Evolutionary conservation across 2,329 filamentous ascomycete genomes (phyloP), one percentile per base, ranked within the genome.

Genomic region (Corinectria fuckeliana): DNA sequence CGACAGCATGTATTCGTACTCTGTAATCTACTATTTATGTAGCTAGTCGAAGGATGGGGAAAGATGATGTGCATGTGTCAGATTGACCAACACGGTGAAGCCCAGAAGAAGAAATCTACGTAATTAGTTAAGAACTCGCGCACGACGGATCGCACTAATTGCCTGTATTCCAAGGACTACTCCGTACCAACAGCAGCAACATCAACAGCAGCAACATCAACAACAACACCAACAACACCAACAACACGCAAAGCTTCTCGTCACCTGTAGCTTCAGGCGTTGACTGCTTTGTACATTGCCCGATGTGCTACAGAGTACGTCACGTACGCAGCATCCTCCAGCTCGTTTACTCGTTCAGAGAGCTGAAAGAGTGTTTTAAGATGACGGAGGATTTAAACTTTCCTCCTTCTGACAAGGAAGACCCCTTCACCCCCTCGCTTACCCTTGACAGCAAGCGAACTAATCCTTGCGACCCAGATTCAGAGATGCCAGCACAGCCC

Each of bases 351-450:
- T 18, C 28, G 20, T 36, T 36, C 34, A 49, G 42, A 45, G 30
- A 21, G 14, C 48, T 36, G 10, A 25, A 26, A 18, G 14, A 32
- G n/a, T 13, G n/a, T 34, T 25, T n/a, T 38, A 25, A 44, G 45
- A 56, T 50, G 38, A 51, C 36, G 39, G 41, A 41, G 32, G 44
- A 53, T 53, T 58, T 53, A 58, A 42, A 52, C 50, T 58, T 58
- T 58, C 34, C 23, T 10, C 25, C 34, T 28, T 41, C 23, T 26
- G 26, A 18, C 50, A 26, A 42, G 50, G 56, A 16, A 53, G 42
- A 58, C 44, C 56, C 56, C 56, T 58, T 48, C 56, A 53, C 16
- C 28, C n/a, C 9, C 36, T 58, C 49, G 56, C 56, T 58, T 58
- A 50, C 54, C 48, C 23, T 44, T 6, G 34, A 18, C 9, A 20